Conservation (phyloP, 768 basidiomycete genomes). For the Basidioascus undulatus region DNA sequence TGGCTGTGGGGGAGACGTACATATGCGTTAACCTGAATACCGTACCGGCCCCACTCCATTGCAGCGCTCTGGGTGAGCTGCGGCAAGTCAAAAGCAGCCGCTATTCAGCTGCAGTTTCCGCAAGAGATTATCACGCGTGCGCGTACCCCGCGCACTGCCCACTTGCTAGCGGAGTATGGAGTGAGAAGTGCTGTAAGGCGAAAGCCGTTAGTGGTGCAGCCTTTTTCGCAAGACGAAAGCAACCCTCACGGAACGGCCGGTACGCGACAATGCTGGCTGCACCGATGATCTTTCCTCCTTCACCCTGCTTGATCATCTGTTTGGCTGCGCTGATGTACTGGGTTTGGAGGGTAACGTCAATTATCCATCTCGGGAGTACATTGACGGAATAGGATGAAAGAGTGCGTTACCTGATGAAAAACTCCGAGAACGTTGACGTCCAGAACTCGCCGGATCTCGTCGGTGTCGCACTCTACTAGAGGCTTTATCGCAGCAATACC, state of each 20-base stretch:
- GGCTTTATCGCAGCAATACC: not conserved
- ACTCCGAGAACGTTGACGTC: conserved; percentile 6
- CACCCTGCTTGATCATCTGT: conserved; percentile 5
- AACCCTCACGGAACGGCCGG: not conserved
- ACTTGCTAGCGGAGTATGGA: conserved; percentile 7
- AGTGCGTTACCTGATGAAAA: too few relatives aligned
- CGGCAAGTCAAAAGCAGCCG: too few relatives aligned
- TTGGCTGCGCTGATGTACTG: conserved; percentile 5
- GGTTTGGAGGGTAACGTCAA: too few relatives aligned
- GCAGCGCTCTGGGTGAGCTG: conserved; percentile 5
- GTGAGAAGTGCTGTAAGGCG: too few relatives aligned
- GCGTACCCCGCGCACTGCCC: conserved; percentile 4
- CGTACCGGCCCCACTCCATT: conserved; percentile 6
- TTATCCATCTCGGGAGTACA: too few relatives aligned
- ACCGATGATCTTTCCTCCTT: conserved; percentile 3
- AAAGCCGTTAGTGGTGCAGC: too few relatives aligned
- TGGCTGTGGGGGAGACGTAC: not conserved
- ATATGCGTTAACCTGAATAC: not conserved
- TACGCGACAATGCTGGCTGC: conserved; percentile 6
- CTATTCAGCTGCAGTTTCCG: too few relatives aligned
- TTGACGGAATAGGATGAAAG: too few relatives aligned
- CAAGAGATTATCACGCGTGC: too few relatives aligned
- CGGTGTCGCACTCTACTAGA: not conserved
- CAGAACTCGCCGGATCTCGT: conserved; percentile 5
- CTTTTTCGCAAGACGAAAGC: not conserved